Percentiles rank a stretch among this genome's conserved stretches.
phyloP scores from a whole-genome alignment of 2,329 filamentous ascomycete genomes.

The Xylaria digitata region DNA sequence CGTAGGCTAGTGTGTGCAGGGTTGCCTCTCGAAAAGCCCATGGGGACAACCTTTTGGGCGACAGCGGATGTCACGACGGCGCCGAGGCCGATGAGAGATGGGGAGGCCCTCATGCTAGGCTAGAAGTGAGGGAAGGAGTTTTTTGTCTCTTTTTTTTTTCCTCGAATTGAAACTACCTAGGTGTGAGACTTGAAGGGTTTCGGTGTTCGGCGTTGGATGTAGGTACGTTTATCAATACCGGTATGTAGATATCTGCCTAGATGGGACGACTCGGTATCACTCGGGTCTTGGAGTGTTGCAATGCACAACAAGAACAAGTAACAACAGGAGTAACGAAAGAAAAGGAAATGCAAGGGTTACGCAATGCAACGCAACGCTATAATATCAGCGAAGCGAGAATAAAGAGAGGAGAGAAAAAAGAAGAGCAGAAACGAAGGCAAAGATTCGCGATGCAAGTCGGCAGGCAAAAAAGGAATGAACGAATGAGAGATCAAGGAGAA shows the following conservation, averaged over 20 bases:
- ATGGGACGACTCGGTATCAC: not conserved
- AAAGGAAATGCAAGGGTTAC: conserved; percentile 5
- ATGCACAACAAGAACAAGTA: not conserved
- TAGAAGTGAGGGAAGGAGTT: not conserved
- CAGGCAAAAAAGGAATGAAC: conserved; percentile 8
- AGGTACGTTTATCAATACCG: not conserved
- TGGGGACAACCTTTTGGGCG: conserved; percentile 45
- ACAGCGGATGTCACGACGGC: conserved; percentile 32
- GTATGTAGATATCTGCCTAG: not conserved
- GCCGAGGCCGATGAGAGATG: conserved; percentile 35
- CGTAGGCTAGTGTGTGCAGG: conserved; percentile 23
- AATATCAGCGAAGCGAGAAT: conserved; percentile 6
- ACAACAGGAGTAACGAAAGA: conserved; percentile 4
- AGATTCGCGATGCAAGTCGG: not conserved
- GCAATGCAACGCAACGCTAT: conserved; percentile 2
- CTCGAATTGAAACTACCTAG: not conserved
- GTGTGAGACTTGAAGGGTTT: conserved; percentile 4
- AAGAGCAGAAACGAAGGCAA: no score
- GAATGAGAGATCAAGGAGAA: not conserved
- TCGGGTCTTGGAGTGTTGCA: conserved; percentile 2
- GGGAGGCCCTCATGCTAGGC: conserved; percentile 38
- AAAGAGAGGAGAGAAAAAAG: not conserved
- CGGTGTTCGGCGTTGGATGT: not conserved
- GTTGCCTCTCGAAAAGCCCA: conserved; percentile 43
- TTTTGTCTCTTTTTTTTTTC: no score